Base-by-base conservation (phyloP, 345 rosid genomes). In the Citrus unshiu region DNA sequence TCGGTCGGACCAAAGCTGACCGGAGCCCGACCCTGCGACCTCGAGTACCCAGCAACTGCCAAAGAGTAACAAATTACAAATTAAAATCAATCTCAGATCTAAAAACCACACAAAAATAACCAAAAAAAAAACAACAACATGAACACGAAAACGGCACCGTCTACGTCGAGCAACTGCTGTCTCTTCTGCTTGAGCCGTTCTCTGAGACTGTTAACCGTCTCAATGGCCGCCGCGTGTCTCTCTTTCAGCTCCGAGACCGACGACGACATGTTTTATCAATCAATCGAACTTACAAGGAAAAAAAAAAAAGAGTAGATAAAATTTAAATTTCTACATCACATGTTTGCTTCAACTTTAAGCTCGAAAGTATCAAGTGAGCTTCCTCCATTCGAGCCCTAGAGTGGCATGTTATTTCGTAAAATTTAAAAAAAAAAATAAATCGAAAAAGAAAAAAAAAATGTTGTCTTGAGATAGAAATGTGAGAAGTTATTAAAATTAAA, bases 201-300 rank as follows among this genome's bases (percentile, higher is more conserved):
- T 64, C 90, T 85, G 57, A 97, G 97, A 78, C 71, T 83, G 78
- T 86, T 88, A 56, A 89, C 95, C 54, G 87, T 87, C 72, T 91
- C 98, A 32, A 90, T 80, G 43, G 95, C 98, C 29, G 81, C 84
- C 54, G 84, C 80, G 88, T 92, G 98, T 64, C 93, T 94, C 85
- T 93, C 98, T 84, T 89, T 97, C 78, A 97, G 90, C 87, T 97
- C 98, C 64, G 92, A 78, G 62, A 90, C 95, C 22, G 99, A 92
- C 22, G 99, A 92, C 98, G 99, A 92, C 99, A 94, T 93, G 80
- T 68, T 5, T 46, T 6, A 39, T 56, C 77, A 34, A 64, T 75
- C 63, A 75, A 75, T 14, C 10, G 70, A 64, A 74, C 37, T 32
- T 34, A 56, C 19, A 57, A 37, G 5, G 18, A 3, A 46, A 46